Base-by-base conservation (phyloP, 768 basidiomycete genomes). In the Leucocoprinus birnbaumii region DNA sequence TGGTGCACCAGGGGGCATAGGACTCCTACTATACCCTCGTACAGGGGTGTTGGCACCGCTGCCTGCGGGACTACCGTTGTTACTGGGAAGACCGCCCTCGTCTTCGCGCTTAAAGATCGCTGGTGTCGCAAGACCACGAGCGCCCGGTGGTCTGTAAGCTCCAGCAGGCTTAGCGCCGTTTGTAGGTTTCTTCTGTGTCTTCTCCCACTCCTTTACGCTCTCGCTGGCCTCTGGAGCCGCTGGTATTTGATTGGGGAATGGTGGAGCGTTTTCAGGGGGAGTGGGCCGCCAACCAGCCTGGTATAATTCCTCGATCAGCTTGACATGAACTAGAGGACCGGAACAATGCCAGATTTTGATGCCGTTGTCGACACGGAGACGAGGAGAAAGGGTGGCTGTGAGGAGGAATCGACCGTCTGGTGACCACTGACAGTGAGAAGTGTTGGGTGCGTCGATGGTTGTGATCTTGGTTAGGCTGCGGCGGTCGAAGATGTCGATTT, bases 261-360 rank as follows among this genome's bases (percentile, higher is more conserved):
- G 72, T 0, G 87, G 83, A 11, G 80, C 80, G 16, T 75, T 74
- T 40, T 89, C 89, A 13, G 87, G 73, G 19, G 81, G 81, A 0
- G 77, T 80, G 8, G 93, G 93, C 27, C 90, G 76, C 94, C 94
- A 96, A 0, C 82, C 75, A 0, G 83, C 79, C 71, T 97, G 94
- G 69, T 98, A 98, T 13, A 97, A 80, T 66, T 98, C 96, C 3
- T 97, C 93, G 51, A 84, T 71, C 45, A 75, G 64, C 66, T 97
- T 92, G 18, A 89, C 74, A 59, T 98, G 93, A 51, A 97, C 66
- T n/a, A 98, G 80, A 1, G 85, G 79, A 8, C 97, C 95, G 0
- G 85, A 80, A 68, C 91, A 94, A 68, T 96, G 94, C 90, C 89
- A 98, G 57, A 99, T 79, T 74, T 95, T 97, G 69, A 98, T 85